A percentile compares a stretch with the other conserved stretches of the same genome.
phyloP scores from a whole-genome alignment of 768 basidiomycete genomes.

The Boletus eberwhitei region DNA sequence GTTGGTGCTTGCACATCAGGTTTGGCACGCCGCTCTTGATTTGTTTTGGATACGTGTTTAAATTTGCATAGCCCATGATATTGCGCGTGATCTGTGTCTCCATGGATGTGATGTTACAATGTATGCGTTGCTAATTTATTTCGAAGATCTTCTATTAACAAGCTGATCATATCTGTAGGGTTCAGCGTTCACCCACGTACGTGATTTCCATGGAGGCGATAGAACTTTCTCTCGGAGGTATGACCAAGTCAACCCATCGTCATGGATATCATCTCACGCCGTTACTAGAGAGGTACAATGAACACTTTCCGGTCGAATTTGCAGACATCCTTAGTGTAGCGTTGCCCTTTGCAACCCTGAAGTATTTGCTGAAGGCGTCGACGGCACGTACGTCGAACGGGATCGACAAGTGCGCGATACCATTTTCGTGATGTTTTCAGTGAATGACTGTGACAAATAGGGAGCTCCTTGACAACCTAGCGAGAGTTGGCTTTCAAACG shows the following conservation, averaged over 20 bases:
- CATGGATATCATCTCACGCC: background rate
- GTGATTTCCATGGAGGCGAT: constrained; percentile 18
- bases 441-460: constrained; percentile 20
- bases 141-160: constrained; percentile 30
- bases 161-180: constrained; percentile 6
- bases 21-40: constrained; percentile 15
- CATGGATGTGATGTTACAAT: constrained; percentile 30
- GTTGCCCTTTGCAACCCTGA: constrained; percentile 21
- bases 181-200: constrained; percentile 31
- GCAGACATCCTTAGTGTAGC: constrained; percentile 23
- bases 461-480: constrained; percentile 38
- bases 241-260: background rate
- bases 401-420: constrained; percentile 20
- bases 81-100: constrained; percentile 33
- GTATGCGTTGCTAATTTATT: constrained; percentile 2
- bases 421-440: background rate
- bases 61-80: constrained; percentile 34
- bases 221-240: constrained; percentile 16
- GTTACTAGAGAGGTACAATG: constrained; percentile 24
- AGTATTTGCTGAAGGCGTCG: constrained; percentile 7
- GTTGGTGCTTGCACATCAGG: constrained; percentile 64
- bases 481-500: constrained; percentile 35
- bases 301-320: constrained; percentile 24
- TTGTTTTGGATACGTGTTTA: background rate
- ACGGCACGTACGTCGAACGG: constrained; percentile 9